Percentiles rank a stretch among this genome's conserved stretches.
Evolutionary conservation across 1,284 basidiomycete genomes (phyloP).

Genomic region (Tetrapyrgos nigripes): DNA sequence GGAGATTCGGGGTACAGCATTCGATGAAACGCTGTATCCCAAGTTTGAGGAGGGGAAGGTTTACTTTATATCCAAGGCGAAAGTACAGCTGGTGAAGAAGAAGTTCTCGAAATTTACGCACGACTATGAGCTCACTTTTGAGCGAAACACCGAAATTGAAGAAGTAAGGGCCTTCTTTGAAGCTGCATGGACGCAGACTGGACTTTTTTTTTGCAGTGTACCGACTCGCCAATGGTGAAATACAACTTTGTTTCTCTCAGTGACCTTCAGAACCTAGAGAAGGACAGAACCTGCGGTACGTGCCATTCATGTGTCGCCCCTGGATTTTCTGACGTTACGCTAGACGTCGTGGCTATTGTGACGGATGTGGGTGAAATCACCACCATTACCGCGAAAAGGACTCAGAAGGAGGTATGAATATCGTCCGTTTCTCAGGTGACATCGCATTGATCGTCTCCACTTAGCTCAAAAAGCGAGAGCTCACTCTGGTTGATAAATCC

Average conservation of each 20-base stretch:
- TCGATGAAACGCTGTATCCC: constrained; percentile 90
- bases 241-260: constrained; percentile 83
- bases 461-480: constrained; percentile 86
- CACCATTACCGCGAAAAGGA: constrained; percentile 78
- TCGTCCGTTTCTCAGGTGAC: constrained; percentile 4
- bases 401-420: constrained; percentile 67
- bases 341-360: constrained; percentile 88
- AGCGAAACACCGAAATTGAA: constrained; percentile 83
- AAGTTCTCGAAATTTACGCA: constrained; percentile 93
- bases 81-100: constrained; percentile 96
- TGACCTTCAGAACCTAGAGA: constrained; percentile 67
- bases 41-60: constrained; percentile 92
- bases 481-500: constrained; percentile 89
- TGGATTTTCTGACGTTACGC: constrained; percentile 13
- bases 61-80: constrained; percentile 90
- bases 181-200: neutral
- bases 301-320: constrained; percentile 27
- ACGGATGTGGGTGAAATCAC: constrained; percentile 78
- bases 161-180: constrained; percentile 57
- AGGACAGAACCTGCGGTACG: constrained; percentile 83
- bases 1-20: constrained; percentile 92
- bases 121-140: constrained; percentile 95
- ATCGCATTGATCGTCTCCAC: constrained; percentile 14
- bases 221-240: constrained; percentile 80
- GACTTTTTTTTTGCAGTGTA: constrained; percentile 61